Evolutionary conservation across 257 asterid genomes (phyloP).

Genomic region (Plantago elongata): DNA sequence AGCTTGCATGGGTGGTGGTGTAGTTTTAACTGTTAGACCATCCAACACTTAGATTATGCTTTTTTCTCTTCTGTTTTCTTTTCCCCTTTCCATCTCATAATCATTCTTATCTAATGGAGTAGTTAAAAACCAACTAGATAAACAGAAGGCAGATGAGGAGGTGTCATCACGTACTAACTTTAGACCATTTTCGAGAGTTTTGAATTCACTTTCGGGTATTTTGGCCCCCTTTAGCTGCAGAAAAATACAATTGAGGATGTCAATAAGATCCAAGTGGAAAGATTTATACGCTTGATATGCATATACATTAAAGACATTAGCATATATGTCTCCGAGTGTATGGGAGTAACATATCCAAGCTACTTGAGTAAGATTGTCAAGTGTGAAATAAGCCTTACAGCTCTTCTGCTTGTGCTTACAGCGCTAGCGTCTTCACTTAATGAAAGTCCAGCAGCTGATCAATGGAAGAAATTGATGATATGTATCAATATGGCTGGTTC

Average conservation of each 20-base stretch:
- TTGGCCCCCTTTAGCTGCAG: conserved; percentile 91
- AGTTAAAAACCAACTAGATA: not conserved
- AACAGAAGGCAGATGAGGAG: not conserved
- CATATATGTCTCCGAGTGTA: not conserved
- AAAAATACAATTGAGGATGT: conserved; percentile 23
- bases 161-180: conserved; percentile 51
- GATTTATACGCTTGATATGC: not conserved
- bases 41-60: no score
- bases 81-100: no score
- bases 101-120: not conserved
- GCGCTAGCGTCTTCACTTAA: conserved; percentile 66
- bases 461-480: conserved; percentile 23
- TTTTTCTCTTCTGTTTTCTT: no score
- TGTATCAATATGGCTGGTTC: conserved; percentile 7
- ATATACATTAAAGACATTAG: not conserved
- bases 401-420: conserved; percentile 92
- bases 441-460: conserved; percentile 62
- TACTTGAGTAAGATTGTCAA: not conserved
- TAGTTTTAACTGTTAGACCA: no score
- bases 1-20: no score
- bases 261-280: conserved; percentile 11
- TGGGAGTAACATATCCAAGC: not conserved
- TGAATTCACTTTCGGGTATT: conserved; percentile 81
- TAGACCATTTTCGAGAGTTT: conserved; percentile 79
- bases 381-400: conserved; percentile 45